Percentiles rank a stretch among this genome's conserved stretches.
phyloP scores from a whole-genome alignment of 2,329 filamentous ascomycete genomes.

The Scortechinia acanthostroma region DNA sequence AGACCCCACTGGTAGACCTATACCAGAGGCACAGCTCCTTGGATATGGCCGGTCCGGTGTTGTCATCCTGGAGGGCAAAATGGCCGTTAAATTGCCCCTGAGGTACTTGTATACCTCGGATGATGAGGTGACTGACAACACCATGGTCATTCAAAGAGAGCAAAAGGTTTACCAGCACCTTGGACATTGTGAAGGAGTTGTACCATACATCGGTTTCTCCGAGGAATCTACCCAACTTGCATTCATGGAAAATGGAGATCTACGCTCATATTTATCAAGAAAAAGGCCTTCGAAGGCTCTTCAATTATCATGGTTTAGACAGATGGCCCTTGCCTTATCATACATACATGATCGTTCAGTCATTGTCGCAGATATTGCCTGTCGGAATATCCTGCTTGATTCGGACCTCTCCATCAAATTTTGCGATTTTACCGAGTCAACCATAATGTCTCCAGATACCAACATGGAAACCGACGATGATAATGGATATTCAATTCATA shows the following conservation, averaged over 20 bases:
- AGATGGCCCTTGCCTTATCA: background rate
- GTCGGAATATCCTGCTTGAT: conserved; percentile 16
- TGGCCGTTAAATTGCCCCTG: background rate
- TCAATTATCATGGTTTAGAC: background rate
- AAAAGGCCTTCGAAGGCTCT: conserved; percentile 5
- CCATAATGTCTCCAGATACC: conserved; percentile 11
- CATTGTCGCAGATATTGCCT: conserved; percentile 16
- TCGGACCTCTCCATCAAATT: conserved; percentile 14
- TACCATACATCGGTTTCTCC: conserved; percentile 9
- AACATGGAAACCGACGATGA: conserved; percentile 15
- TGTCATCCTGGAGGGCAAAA: background rate
- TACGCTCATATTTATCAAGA: conserved; percentile 10
- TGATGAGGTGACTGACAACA: background rate
- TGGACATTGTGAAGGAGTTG: conserved; percentile 9
- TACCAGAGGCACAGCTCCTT: background rate
- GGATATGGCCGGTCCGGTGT: background rate
- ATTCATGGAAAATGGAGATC: conserved; percentile 14
- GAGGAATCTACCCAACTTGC: conserved; percentile 9
- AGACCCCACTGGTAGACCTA: background rate
- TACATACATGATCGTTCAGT: conserved; percentile 14
- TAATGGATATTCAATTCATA: conserved; percentile 13
- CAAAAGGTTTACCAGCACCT: background rate
- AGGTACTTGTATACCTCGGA: background rate
- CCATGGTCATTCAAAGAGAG: background rate
- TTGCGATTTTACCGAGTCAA: conserved; percentile 15